phyloP scores from a whole-genome alignment of 768 basidiomycete genomes.

The Paxillus rubicundulus region DNA sequence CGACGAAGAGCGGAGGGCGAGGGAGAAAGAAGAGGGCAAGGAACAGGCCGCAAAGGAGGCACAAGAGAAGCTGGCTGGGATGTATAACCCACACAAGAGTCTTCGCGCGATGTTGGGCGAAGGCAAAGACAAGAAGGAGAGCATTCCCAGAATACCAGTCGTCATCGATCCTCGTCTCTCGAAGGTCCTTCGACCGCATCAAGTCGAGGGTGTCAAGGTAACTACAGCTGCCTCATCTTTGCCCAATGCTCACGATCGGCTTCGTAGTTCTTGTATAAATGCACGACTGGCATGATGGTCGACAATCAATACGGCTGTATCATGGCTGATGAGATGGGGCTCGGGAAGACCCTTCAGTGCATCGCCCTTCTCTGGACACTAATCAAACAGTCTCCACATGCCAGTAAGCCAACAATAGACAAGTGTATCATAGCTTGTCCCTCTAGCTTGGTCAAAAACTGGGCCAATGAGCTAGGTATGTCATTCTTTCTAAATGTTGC shows the following conservation, averaged over 20 bases:
- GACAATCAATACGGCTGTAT: constrained; percentile 94
- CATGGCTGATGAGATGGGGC: constrained; percentile 99
- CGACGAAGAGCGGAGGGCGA: constrained; percentile 75
- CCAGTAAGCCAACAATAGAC: constrained; percentile 86
- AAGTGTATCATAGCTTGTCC: constrained; percentile 98
- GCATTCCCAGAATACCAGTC: constrained; percentile 81
- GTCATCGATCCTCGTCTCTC: constrained; percentile 89
- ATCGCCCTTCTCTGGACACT: constrained; percentile 95
- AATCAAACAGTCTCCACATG: constrained; percentile 88
- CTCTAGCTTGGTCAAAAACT: constrained; percentile 94
- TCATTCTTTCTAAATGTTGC: constrained; percentile 8
- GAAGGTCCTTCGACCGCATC: constrained; percentile 93
- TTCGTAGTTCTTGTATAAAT: constrained; percentile 87
- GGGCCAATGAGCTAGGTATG: constrained; percentile 94
- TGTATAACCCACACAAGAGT: constrained; percentile 92
- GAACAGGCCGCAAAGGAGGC: constrained; percentile 62
- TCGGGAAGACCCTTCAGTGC: constrained; percentile 96
- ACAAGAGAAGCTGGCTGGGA: constrained; percentile 63
- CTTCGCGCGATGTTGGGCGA: constrained; percentile 76
- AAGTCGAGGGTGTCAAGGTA: constrained; percentile 97
- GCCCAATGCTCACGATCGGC: constrained; percentile 2
- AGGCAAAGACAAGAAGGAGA: constrained; percentile 62
- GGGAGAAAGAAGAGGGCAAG: constrained; percentile 72
- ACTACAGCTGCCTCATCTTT: constrained; percentile 13
- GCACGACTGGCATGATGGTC: constrained; percentile 90